Percentiles rank a stretch among this genome's conserved stretches.
These are phyloP conservation scores for Kokia cookei DNA, from an alignment of 441 rosid genomes.

Conservation along the genomic window DNA sequence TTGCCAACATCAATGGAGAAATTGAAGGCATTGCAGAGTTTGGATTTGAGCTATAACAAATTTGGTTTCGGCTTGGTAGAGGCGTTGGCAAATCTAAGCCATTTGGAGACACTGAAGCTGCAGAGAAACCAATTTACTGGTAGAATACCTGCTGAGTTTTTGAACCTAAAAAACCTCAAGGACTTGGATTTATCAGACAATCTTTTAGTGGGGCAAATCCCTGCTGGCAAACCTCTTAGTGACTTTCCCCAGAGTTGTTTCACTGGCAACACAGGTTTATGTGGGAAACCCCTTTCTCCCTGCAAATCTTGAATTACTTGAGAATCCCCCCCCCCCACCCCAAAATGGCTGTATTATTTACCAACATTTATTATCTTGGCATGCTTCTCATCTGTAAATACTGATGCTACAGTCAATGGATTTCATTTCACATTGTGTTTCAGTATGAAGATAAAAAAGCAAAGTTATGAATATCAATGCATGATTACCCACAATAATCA, in stretches of 20 bases:
- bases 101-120: slow-evolving; percentile 35
- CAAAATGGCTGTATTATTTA: neutral
- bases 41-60: slow-evolving; percentile 38
- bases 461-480: neutral
- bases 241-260: slow-evolving; percentile 41
- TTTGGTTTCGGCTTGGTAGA: slow-evolving; percentile 28
- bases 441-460: neutral
- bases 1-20: slow-evolving; percentile 24
- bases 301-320: slow-evolving; percentile 16
- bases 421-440: neutral
- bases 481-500: neutral
- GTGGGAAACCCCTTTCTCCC: slow-evolving; percentile 49
- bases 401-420: neutral
- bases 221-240: slow-evolving; percentile 35
- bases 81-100: slow-evolving; percentile 32
- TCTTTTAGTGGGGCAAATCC: slow-evolving; percentile 42
- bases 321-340: neutral
- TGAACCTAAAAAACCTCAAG: slow-evolving; percentile 36
- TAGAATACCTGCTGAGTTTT: slow-evolving; percentile 30
- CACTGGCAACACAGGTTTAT: slow-evolving; percentile 45
- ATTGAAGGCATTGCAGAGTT: slow-evolving; percentile 17
- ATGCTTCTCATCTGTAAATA: neutral
- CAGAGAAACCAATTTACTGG: slow-evolving; percentile 44
- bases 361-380: neutral
- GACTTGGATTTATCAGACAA: slow-evolving; percentile 44